Evolutionary conservation across 2,329 filamentous ascomycete species (phyloP).

Genomic region (Massarina eburnea): DNA sequence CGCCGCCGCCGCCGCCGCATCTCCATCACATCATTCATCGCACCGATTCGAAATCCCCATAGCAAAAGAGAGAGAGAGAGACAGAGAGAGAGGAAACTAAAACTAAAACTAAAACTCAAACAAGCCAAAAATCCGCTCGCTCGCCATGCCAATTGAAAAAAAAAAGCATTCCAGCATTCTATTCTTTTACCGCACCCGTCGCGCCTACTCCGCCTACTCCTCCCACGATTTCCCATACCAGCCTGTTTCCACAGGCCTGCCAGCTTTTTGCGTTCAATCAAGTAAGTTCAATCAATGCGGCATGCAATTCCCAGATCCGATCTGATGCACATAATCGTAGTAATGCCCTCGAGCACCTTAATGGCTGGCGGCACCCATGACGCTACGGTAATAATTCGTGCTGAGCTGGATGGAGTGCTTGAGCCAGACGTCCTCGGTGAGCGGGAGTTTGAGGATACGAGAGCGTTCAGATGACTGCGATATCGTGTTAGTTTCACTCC

Average conservation of each 20-base stretch:
- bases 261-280: no score
- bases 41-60: not conserved
- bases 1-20: no score
- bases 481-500: constrained; percentile 40
- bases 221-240: no score
- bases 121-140: not conserved
- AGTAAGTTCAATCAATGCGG: not conserved
- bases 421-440: constrained; percentile 73
- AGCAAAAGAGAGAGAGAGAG: not conserved
- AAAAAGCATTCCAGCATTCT: no score
- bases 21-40: not conserved
- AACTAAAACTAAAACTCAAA: no score
- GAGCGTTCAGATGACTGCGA: constrained; percentile 37
- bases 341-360: not conserved
- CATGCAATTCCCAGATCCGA: not conserved
- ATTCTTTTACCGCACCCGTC: no score
- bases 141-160: not conserved
- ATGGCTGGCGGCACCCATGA: not conserved
- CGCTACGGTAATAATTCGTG: constrained; percentile 66
- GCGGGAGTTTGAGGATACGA: constrained; percentile 60
- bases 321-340: not conserved
- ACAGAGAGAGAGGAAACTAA: no score
- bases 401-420: constrained; percentile 71
- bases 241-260: no score
- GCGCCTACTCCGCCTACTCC: no score